phyloP scores from a whole-genome alignment of 2,329 filamentous ascomycete genomes.

The Cladobotryum mycophilum region DNA sequence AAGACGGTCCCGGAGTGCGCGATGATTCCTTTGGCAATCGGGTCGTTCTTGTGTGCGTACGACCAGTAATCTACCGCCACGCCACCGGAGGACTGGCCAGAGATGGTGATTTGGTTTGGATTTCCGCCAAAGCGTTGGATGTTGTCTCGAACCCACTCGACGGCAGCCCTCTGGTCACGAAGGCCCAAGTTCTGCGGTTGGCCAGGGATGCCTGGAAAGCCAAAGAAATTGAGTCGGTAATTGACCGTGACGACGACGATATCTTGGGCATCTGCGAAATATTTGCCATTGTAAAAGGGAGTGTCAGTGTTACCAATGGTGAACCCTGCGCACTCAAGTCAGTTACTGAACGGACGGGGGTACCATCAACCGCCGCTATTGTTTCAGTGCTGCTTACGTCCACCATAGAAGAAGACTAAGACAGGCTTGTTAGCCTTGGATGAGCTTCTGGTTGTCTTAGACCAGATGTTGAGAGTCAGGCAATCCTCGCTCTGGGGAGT shows the following conservation, averaged over 20 bases:
- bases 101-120: conserved; percentile 26
- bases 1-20: conserved; percentile 39
- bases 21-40: conserved; percentile 43
- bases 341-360: background rate
- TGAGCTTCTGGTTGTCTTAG: conserved; percentile 19
- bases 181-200: conserved; percentile 21
- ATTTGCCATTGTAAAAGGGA: conserved; percentile 36
- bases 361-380: background rate
- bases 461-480: conserved; percentile 33
- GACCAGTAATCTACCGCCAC: conserved; percentile 40
- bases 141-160: conserved; percentile 29
- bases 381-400: conserved; percentile 13
- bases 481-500: conserved; percentile 31
- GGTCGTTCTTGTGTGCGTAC: conserved; percentile 42
- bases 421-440: conserved; percentile 35
- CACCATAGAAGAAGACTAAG: conserved; percentile 35
- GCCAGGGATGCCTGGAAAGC: conserved; percentile 30
- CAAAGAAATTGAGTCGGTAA: conserved; percentile 38
- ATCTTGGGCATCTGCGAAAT: conserved; percentile 37
- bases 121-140: conserved; percentile 25
- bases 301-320: conserved; percentile 31
- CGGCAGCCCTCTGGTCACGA: conserved; percentile 24
- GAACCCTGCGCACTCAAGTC: conserved; percentile 24
- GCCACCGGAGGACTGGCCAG: conserved; percentile 28
- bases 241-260: conserved; percentile 42